phyloP scores from a whole-genome alignment of 2,329 filamentous ascomycete genomes.

The Bertia moriformis region DNA sequence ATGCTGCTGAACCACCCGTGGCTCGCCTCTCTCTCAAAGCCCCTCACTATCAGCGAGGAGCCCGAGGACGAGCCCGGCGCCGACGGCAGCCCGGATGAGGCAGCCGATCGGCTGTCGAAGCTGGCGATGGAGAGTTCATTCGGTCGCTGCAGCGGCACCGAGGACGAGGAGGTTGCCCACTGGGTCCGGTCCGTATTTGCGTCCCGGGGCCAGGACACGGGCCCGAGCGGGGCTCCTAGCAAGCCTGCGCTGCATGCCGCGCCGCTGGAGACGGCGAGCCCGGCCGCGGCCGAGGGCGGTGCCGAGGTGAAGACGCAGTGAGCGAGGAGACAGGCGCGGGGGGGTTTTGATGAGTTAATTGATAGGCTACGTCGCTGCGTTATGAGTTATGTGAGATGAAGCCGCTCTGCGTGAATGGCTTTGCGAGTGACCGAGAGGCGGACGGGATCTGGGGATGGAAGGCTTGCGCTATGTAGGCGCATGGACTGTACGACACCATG shows the following conservation, averaged over 20 bases:
- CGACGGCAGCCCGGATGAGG: conserved; percentile 25
- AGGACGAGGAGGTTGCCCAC: conserved; percentile 69
- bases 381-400: too few species aligned
- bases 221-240: conserved; percentile 26
- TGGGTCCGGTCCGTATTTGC: conserved; percentile 70
- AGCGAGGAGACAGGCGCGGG: too few species aligned
- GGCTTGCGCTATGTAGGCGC: too few species aligned
- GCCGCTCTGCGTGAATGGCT: too few species aligned
- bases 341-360: too few species aligned
- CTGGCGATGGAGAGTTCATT: conserved; percentile 21
- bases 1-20: conserved; percentile 82
- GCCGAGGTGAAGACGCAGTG: conserved; percentile 3
- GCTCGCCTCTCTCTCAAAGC: conserved; percentile 64
- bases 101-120: conserved; percentile 17
- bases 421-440: too few species aligned
- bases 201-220: conserved; percentile 41
- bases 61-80: conserved; percentile 45
- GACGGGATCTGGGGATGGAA: too few species aligned
- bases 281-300: conserved; percentile 11
- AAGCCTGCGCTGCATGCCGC: conserved; percentile 81
- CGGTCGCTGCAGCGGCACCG: conserved; percentile 33
- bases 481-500: too few species aligned
- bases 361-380: too few species aligned
- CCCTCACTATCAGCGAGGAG: conserved; percentile 59
- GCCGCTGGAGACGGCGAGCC: conserved; percentile 61